phyloP scores from a whole-genome alignment of 768 basidiomycete species.

The Exidia glandulosa region DNA sequence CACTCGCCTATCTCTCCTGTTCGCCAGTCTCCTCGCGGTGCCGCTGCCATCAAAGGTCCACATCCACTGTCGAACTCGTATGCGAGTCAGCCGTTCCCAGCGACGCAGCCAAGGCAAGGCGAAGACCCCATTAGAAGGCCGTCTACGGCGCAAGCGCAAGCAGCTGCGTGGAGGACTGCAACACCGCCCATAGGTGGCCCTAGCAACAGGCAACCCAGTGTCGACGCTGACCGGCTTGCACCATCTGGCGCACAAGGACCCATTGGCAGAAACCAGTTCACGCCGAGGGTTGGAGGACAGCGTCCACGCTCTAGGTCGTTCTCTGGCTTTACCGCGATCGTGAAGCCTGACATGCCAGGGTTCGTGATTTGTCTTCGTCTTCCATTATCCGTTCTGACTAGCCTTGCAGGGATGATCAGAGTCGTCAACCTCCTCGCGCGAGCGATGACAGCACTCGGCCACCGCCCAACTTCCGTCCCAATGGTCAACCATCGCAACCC shows the following conservation, averaged over 20 bases:
- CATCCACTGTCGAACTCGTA: neutral
- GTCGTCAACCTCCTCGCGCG: neutral
- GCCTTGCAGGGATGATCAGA: constrained; percentile 3
- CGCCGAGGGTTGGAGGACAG: constrained; percentile 38
- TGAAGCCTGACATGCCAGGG: neutral
- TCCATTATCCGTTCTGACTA: neutral
- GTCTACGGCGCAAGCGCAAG: no score
- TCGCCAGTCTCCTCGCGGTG: neutral
- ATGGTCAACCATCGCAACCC: neutral
- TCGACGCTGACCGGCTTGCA: no score
- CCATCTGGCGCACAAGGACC: no score
- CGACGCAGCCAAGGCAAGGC: no score
- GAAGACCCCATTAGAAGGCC: no score
- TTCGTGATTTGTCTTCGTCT: neutral
- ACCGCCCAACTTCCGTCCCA: neutral
- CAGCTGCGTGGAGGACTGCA: no score
- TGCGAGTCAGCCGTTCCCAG: neutral
- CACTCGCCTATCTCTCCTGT: neutral
- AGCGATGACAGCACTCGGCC: neutral
- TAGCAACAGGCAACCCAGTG: no score
- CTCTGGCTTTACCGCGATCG: constrained; percentile 39
- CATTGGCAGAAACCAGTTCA: no score
- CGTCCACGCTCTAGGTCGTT: constrained; percentile 63
- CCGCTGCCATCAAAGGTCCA: neutral
- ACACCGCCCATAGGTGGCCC: no score